Percentiles rank a stretch among this genome's conserved stretches.
phyloP scores from a whole-genome alignment of 2,329 filamentous ascomycete genomes.

The Coleophoma eucalyptorum region DNA sequence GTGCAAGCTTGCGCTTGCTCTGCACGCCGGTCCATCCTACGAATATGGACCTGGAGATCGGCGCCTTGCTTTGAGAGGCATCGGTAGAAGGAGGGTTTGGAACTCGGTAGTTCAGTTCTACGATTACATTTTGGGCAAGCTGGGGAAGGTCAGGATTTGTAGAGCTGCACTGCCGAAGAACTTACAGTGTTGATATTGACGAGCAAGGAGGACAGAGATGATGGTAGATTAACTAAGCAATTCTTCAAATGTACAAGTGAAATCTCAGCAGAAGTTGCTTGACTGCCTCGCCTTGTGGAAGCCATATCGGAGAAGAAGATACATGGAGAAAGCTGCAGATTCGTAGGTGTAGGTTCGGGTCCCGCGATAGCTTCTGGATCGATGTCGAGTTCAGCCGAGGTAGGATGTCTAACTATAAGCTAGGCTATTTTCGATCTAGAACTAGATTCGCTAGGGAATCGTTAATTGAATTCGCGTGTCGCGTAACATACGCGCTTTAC shows the following conservation, averaged over 20 bases:
- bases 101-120: conserved; percentile 79
- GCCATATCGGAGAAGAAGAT: conserved; percentile 17
- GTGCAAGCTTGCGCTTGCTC: conserved; percentile 76
- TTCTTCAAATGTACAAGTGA: conserved; percentile 85
- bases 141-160: conserved; percentile 30
- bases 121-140: conserved; percentile 92
- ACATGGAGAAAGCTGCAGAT: not conserved
- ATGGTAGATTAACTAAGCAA: conserved; percentile 89
- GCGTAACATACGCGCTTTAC: conserved; percentile 2
- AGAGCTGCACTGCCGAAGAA: conserved; percentile 7
- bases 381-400: too few species aligned
- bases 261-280: conserved; percentile 74
- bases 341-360: not conserved
- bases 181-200: conserved; percentile 87
- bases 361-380: too few species aligned
- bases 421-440: too few species aligned
- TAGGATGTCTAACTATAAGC: too few species aligned
- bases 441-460: not conserved
- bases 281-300: conserved; percentile 39
- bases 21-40: conserved; percentile 98
- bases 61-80: conserved; percentile 39
- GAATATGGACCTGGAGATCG: conserved; percentile 68
- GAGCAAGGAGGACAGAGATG: conserved; percentile 77
- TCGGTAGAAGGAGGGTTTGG: conserved; percentile 43
- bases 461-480: conserved; percentile 3